These are phyloP conservation scores for Epichloe amarillans DNA, from an alignment of 2,329 filamentous ascomycete genomes.

Conservation along the genomic window DNA sequence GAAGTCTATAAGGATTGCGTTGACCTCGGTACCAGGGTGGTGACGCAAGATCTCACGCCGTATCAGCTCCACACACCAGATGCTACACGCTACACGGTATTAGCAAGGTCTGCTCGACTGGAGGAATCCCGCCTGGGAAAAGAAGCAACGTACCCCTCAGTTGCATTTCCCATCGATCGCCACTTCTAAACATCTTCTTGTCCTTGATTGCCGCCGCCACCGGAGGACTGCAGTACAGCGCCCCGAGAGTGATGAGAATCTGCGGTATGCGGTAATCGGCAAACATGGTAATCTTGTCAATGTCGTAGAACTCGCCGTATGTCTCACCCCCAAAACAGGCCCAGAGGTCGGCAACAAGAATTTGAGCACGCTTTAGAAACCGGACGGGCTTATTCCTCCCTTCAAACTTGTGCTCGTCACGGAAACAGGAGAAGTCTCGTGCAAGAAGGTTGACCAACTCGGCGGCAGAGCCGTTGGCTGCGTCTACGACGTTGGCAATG, in stretches of 20 bases:
- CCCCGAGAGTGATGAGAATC: slow-evolving; percentile 72
- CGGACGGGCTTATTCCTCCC: slow-evolving; percentile 56
- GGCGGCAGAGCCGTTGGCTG: slow-evolving; percentile 68
- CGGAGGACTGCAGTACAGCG: slow-evolving; percentile 70
- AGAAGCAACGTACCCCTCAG: slow-evolving; percentile 48
- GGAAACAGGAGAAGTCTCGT: slow-evolving; percentile 71
- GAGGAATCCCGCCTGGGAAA: background rate
- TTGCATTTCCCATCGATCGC: slow-evolving; percentile 72
- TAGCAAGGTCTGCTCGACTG: background rate
- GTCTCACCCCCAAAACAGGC: slow-evolving; percentile 77
- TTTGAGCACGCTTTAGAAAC: slow-evolving; percentile 88
- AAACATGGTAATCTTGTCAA: slow-evolving; percentile 96
- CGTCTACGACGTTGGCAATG: slow-evolving; percentile 58
- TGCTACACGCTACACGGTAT: slow-evolving; percentile 55
- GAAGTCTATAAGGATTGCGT: slow-evolving; percentile 92
- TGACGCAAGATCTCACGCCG: slow-evolving; percentile 61
- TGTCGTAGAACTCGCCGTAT: slow-evolving; percentile 75
- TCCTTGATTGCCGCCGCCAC: slow-evolving; percentile 57
- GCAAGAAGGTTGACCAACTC: slow-evolving; percentile 76
- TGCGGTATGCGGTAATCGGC: slow-evolving; percentile 96
- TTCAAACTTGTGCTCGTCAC: slow-evolving; percentile 66
- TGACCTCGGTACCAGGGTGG: slow-evolving; percentile 59
- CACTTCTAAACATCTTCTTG: slow-evolving; percentile 53
- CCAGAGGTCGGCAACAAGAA: slow-evolving; percentile 92
- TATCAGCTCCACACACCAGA: slow-evolving; percentile 91